Evolutionary conservation across 371 early-diverging fungal genomes (phyloP).

Genomic region (Quaeritorhiza haematococci): DNA sequence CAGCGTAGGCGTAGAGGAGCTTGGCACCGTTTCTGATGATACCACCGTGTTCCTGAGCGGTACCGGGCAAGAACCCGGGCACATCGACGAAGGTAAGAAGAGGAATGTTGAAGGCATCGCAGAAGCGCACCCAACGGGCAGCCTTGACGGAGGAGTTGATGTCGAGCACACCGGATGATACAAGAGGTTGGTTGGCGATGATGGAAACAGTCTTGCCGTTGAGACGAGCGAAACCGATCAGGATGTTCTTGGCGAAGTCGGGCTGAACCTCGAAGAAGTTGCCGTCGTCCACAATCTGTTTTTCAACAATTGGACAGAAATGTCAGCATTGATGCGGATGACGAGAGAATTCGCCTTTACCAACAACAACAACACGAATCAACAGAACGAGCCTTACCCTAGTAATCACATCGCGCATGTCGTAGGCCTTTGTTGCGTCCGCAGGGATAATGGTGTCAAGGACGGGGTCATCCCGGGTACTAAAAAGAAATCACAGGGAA

Average conservation of each 20-base stretch:
- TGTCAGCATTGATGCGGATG: neutral
- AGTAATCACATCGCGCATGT: slow-evolving; percentile 84
- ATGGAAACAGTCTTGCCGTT: slow-evolving; percentile 89
- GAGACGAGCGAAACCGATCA: slow-evolving; percentile 85
- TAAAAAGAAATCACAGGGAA: neutral
- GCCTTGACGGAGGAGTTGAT: slow-evolving; percentile 95
- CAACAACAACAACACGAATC: neutral
- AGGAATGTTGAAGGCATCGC: slow-evolving; percentile 94
- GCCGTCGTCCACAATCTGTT: slow-evolving; percentile 70
- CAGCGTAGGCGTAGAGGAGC: slow-evolving; percentile 91
- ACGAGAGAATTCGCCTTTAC: neutral
- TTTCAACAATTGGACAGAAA: neutral
- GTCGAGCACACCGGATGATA: slow-evolving; percentile 92
- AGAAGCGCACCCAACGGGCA: slow-evolving; percentile 93
- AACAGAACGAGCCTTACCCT: slow-evolving; percentile 45
- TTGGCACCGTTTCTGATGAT: slow-evolving; percentile 98
- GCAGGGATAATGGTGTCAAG: slow-evolving; percentile 84
- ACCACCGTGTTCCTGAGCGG: slow-evolving; percentile 91
- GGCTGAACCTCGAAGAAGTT: slow-evolving; percentile 89
- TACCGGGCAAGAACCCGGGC: slow-evolving; percentile 95
- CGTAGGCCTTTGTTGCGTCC: slow-evolving; percentile 91
- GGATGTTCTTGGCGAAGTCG: slow-evolving; percentile 90
- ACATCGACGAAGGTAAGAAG: slow-evolving; percentile 94
- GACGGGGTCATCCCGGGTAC: slow-evolving; percentile 69
- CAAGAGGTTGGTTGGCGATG: slow-evolving; percentile 92